Evolutionary conservation across 148 eudicot species (phyloP).

Genomic region (Cornus kousa): DNA sequence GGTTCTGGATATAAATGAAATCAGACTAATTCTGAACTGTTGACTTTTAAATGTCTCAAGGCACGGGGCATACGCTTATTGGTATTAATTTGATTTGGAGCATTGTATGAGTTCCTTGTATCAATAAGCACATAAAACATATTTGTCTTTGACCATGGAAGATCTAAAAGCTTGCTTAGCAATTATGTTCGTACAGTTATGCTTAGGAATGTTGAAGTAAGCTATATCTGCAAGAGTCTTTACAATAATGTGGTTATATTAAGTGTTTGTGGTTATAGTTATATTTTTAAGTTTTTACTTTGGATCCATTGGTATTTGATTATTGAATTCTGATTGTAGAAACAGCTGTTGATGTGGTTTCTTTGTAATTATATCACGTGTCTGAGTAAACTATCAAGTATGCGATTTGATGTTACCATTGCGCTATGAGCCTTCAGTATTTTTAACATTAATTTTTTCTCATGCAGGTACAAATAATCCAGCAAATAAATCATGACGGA

Average conservation of each 20-base stretch:
- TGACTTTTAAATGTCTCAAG: not conserved
- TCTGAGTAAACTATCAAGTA: conserved; percentile 47
- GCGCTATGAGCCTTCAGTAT: not conserved
- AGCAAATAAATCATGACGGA: conserved; percentile 86
- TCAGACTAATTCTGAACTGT: not conserved
- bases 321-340: too few relatives aligned
- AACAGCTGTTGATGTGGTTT: too few relatives aligned
- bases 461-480: conserved; percentile 80
- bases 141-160: too few relatives aligned
- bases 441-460: not conserved
- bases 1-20: not conserved
- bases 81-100: not conserved
- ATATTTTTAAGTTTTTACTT: too few relatives aligned
- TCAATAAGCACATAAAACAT: conserved; percentile 9
- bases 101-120: not conserved
- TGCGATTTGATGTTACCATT: conserved; percentile 5
- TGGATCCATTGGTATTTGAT: too few relatives aligned
- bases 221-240: too few relatives aligned
- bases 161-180: too few relatives aligned
- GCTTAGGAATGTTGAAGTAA: too few relatives aligned
- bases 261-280: too few relatives aligned
- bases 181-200: too few relatives aligned
- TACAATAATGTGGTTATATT: too few relatives aligned
- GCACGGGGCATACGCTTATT: not conserved
- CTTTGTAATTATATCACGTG: too few relatives aligned